Conservation (phyloP, 1,139 yeast species). For the Pichia sp. region DNA sequence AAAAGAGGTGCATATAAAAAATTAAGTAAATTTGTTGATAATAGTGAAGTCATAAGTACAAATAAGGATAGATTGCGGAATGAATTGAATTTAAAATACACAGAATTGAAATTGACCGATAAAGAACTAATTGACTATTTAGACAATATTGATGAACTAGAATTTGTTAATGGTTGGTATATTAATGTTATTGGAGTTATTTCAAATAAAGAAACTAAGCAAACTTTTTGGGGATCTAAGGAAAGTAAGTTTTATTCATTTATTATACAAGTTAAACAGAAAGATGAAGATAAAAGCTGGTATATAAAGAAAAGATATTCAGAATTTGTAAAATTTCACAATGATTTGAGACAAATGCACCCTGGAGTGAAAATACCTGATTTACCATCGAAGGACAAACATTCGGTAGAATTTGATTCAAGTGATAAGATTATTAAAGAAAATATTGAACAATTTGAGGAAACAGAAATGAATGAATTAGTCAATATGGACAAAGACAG, state of each 20-base stretch:
- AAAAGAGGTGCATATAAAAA: slow-evolving; percentile 42
- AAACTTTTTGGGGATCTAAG: slow-evolving; percentile 20
- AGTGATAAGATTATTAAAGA: slow-evolving; percentile 1
- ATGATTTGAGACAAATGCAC: slow-evolving; percentile 42
- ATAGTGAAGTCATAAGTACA: slow-evolving; percentile 25
- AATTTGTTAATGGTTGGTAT: slow-evolving; percentile 50
- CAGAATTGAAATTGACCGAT: slow-evolving; percentile 3
- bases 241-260: slow-evolving; percentile 33
- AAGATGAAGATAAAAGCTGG: slow-evolving; percentile 30
- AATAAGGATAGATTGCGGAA: slow-evolving; percentile 13
- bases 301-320: slow-evolving; percentile 56
- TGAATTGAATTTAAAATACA: neutral
- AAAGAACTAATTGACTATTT: slow-evolving; percentile 5
- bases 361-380: slow-evolving; percentile 69
- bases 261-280: slow-evolving; percentile 34
- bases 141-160: slow-evolving; percentile 27
- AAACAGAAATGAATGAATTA: slow-evolving; percentile 8
- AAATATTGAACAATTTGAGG: neutral
- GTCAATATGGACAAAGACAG: slow-evolving; percentile 8
- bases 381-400: slow-evolving; percentile 52
- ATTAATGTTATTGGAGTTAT: slow-evolving; percentile 62
- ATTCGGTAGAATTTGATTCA: slow-evolving; percentile 25
- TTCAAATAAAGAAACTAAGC: slow-evolving; percentile 20
- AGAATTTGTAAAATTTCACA: slow-evolving; percentile 55
- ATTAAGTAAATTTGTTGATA: slow-evolving; percentile 42